A percentile compares a stretch with the other conserved stretches of the same genome.
Conservation (phyloP, 2,329 filamentous ascomycete genomes). For the Ophiostoma montium region DNA sequence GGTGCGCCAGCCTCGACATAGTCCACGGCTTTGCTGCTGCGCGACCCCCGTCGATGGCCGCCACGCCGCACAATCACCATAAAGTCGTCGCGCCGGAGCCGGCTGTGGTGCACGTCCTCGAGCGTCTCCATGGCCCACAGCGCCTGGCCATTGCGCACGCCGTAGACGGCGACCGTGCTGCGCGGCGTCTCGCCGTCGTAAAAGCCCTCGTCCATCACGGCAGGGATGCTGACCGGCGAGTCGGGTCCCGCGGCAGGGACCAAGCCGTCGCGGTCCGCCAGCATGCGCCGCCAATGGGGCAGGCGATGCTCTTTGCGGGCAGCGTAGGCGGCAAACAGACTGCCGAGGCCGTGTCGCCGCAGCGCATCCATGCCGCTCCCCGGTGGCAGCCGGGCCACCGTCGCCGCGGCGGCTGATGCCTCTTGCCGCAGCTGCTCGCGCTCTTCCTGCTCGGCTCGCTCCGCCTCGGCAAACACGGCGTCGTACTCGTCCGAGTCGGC, state of each 20-base stretch:
- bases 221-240: constrained; percentile 7
- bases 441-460: constrained; percentile 3
- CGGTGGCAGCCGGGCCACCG: not conserved
- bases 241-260: too few relatives aligned
- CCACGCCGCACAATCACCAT: constrained; percentile 12
- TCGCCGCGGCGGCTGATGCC: not conserved
- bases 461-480: constrained; percentile 7
- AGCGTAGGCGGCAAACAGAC: constrained; percentile 7
- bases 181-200: constrained; percentile 23
- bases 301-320: constrained; percentile 11
- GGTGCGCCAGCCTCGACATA: not conserved
- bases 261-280: constrained; percentile 9
- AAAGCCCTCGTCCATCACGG: constrained; percentile 9
- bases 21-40: not conserved
- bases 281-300: constrained; percentile 11
- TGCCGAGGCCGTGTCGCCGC: constrained; percentile 6
- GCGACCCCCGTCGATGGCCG: not conserved
- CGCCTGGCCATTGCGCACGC: constrained; percentile 41
- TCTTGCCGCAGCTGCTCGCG: not conserved
- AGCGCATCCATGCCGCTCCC: not conserved
- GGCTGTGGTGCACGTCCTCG: constrained; percentile 11
- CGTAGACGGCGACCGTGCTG: constrained; percentile 32
- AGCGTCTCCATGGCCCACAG: constrained; percentile 19
- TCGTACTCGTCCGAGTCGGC: constrained; percentile 10
- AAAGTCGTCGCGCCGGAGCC: constrained; percentile 11